Conservation (phyloP, 345 rosid species). For the Eucalyptus shirleyi region DNA sequence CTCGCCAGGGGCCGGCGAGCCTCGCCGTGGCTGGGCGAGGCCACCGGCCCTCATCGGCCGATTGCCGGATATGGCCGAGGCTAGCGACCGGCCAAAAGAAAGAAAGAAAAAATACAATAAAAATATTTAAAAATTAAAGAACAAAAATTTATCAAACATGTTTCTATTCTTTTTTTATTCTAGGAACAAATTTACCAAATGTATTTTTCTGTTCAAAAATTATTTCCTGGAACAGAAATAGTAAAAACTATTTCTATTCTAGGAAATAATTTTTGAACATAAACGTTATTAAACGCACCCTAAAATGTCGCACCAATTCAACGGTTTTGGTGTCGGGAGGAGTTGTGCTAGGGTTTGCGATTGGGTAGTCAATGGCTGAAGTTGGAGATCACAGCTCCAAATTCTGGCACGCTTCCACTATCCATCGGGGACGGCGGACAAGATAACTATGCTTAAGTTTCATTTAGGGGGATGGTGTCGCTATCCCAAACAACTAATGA, state of each 20-base stretch:
- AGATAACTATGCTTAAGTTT: neutral
- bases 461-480: neutral
- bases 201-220: fast-evolving
- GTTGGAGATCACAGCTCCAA: neutral
- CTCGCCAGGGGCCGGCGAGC: too few relatives aligned
- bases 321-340: neutral
- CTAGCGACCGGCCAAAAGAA: fast-evolving
- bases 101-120: too few relatives aligned
- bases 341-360: neutral
- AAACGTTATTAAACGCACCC: too few relatives aligned
- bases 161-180: fast-evolving
- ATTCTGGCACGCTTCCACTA: neutral
- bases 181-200: too few relatives aligned
- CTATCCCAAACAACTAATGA: neutral
- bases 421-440: neutral
- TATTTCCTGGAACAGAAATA: fast-evolving
- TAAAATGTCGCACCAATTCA: neutral
- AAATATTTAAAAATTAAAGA: too few relatives aligned
- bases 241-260: too few relatives aligned
- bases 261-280: fast-evolving
- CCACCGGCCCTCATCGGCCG: fast-evolving
- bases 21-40: too few relatives aligned
- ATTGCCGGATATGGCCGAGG: fast-evolving
- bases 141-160: too few relatives aligned
- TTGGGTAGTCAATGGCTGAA: neutral